Percentiles rank a stretch among this genome's conserved stretches.
Conservation (phyloP, 176 grass and related monocot genomes). For the Oryza glumipatula region DNA sequence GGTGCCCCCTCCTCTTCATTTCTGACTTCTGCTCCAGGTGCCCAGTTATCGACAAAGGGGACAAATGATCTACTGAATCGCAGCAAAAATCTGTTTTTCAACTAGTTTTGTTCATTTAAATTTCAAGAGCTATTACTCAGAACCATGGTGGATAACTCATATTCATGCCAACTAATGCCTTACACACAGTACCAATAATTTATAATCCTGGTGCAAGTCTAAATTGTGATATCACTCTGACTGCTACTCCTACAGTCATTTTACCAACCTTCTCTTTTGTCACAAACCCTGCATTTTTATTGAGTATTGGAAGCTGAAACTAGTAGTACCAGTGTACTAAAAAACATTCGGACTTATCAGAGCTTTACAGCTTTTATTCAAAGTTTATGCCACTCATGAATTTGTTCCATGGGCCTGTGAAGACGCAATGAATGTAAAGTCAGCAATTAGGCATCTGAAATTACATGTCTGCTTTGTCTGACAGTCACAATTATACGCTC, state of each 20-base stretch:
- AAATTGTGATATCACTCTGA: not conserved
- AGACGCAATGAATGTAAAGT: not conserved
- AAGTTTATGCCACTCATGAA: not conserved
- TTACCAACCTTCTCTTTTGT: not conserved
- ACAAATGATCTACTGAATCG: not conserved
- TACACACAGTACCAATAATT: not conserved
- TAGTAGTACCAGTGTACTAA: not conserved
- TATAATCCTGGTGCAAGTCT: not conserved
- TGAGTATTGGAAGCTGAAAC: conserved; percentile 15
- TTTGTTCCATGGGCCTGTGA: not conserved
- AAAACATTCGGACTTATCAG: not conserved
- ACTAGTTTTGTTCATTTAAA: not conserved
- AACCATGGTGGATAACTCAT: not conserved
- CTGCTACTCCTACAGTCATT: not conserved
- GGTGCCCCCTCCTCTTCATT: too few species aligned
- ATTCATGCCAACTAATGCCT: not conserved
- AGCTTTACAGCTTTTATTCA: not conserved
- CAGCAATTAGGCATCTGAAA: not conserved
- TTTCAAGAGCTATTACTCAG: not conserved
- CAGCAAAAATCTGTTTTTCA: not conserved
- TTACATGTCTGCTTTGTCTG: not conserved
- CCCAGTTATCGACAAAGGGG: not conserved
- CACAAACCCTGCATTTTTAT: not conserved
- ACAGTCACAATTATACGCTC: not conserved
- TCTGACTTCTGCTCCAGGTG: not conserved